These are phyloP conservation scores for Arbutus unedo DNA, from an alignment of 148 eudicot species.

Conservation along the genomic window DNA sequence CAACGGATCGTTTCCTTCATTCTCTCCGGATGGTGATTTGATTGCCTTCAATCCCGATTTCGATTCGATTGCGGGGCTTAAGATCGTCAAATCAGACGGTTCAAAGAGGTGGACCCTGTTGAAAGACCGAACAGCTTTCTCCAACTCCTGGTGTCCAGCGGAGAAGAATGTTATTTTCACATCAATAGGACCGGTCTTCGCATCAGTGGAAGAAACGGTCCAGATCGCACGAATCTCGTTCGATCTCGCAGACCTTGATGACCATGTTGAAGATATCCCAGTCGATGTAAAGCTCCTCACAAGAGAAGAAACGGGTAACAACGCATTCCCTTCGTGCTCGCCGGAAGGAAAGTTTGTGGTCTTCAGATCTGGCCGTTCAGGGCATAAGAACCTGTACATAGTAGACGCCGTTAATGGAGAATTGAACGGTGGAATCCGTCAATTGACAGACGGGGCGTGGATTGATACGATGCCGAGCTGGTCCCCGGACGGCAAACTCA, in stretches of 20 bases:
- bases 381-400: conserved; percentile 70
- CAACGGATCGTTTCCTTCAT: conserved; percentile 63
- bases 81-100: conserved; percentile 65
- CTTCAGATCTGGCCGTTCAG: conserved; percentile 79
- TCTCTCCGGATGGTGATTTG: conserved; percentile 53
- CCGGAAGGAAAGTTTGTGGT: conserved; percentile 75
- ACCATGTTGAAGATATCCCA: conserved; percentile 18
- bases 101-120: conserved; percentile 59
- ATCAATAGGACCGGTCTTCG: conserved; percentile 66
- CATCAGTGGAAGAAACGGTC: conserved; percentile 40
- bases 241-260: conserved; percentile 25
- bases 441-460: conserved; percentile 69
- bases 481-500: conserved; percentile 74
- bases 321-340: conserved; percentile 77
- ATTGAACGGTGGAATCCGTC: conserved; percentile 43
- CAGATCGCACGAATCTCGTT: conserved; percentile 65
- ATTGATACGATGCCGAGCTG: conserved; percentile 88
- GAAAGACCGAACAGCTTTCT: conserved; percentile 45
- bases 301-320: conserved; percentile 58
- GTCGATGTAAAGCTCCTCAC: conserved; percentile 50
- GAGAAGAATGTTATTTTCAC: conserved; percentile 61
- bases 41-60: conserved; percentile 57
- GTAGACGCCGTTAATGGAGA: conserved; percentile 67
- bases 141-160: conserved; percentile 54
- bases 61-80: conserved; percentile 41